These are phyloP conservation scores for Paraconiothyrium sp. DNA, from an alignment of 2,329 filamentous ascomycete species.

Conservation along the genomic window DNA sequence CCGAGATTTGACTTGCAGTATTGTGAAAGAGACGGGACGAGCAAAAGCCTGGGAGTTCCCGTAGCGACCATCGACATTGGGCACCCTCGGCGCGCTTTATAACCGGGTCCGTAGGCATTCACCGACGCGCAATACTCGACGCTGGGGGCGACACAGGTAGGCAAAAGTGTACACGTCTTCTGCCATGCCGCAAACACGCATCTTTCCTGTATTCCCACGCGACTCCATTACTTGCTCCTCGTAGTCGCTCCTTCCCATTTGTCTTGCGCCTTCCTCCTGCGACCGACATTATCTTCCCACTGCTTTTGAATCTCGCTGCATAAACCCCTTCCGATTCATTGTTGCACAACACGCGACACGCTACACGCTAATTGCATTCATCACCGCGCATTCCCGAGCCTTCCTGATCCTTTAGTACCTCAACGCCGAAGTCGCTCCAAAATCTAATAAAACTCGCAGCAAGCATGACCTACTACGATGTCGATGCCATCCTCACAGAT, in stretches of 20 bases:
- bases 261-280: slow-evolving; percentile 5
- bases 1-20: slow-evolving; percentile 5
- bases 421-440: background rate
- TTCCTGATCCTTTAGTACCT: background rate
- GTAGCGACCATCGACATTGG: slow-evolving; percentile 14
- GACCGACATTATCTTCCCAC: background rate
- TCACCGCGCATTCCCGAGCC: slow-evolving; percentile 11
- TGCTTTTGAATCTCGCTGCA: slow-evolving; percentile 22
- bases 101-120: slow-evolving; percentile 38
- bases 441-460: background rate
- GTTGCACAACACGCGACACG: slow-evolving; percentile 41
- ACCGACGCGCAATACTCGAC: slow-evolving; percentile 42
- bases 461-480: slow-evolving; percentile 75
- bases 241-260: background rate
- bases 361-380: slow-evolving; percentile 31
- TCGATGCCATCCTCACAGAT: slow-evolving; percentile 85
- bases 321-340: slow-evolving; percentile 17
- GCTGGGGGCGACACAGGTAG: slow-evolving; percentile 27
- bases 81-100: slow-evolving; percentile 27
- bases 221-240: background rate
- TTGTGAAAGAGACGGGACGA: background rate
- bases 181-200: slow-evolving; percentile 7
- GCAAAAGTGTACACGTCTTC: slow-evolving; percentile 21
- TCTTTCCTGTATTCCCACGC: background rate
- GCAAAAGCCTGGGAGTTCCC: background rate